Evolutionary conservation across 1,284 basidiomycete species (phyloP), one percentile per base, ranked within the genome.

Genomic region (Coriolopsis trogii): DNA sequence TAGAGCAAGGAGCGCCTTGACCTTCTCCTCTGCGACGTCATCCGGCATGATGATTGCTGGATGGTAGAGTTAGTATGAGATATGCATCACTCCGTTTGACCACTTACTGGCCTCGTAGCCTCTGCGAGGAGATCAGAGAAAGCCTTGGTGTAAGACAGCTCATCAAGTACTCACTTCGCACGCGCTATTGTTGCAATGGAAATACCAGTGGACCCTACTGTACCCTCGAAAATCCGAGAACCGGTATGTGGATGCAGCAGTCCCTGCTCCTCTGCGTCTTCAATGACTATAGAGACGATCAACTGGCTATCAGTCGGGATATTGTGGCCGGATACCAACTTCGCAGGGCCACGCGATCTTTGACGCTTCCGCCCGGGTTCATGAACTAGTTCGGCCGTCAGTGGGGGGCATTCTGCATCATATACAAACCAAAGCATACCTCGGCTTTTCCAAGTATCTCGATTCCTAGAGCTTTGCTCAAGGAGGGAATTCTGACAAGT

Each of bases 391-490:
- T 10, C 8, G 4, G 21, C 26, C 23, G 33, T 51, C 3, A 56
- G 31, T 24, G 45, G n/a, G 9, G 34, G 15, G 33, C 6, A 29
- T 7, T 37, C 5, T 26, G 3, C 10, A 20, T 16, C 4, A 34
- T 41, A 33, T 16, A 46, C 26, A 9, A 18, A 10, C 3, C 13
- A 29, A 5, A 16, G 10, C 10, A 25, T 56, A 92, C 91, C 78
- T 97, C 94, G 12, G 93, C 92, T 72, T 98, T 98, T n/a, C 93
- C 95, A 10, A 98, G 75, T 53, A 99, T 95, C 65, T 98, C 95
- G 10, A 97, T 90, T 6, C 95, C 95, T 0, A 98, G 79, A 0
- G 89, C 85, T 70, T 97, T 81, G 61, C 93, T 97, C 49, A 99
- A 70, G 3, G 91, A 95, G 60, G 91, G 91, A 53, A 99, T 97